These are phyloP conservation scores for Fusarium nisikadoi DNA, from an alignment of 2,329 filamentous ascomycete species.

Conservation along the genomic window DNA sequence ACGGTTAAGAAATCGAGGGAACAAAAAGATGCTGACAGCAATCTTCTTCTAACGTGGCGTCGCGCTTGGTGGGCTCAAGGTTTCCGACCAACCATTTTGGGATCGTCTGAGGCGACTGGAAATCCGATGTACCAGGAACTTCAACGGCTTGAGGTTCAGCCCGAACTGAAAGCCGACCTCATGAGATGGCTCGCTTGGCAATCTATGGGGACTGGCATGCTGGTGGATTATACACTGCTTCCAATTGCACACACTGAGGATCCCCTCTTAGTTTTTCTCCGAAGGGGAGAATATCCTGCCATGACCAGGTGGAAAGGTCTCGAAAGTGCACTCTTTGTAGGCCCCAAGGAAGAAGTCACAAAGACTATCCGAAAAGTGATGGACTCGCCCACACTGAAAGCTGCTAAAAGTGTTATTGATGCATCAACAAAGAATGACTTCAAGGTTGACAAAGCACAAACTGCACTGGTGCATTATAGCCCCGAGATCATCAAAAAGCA, in stretches of 20 bases:
- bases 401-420: slow-evolving; percentile 71
- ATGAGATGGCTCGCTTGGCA: slow-evolving; percentile 94
- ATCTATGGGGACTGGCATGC: slow-evolving; percentile 84
- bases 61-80: slow-evolving; percentile 96
- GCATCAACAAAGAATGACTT: slow-evolving; percentile 70
- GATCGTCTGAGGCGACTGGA: slow-evolving; percentile 81
- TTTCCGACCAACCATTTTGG: slow-evolving; percentile 85
- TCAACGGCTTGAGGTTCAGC: slow-evolving; percentile 70
- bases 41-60: slow-evolving; percentile 86
- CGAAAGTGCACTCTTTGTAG: slow-evolving; percentile 77
- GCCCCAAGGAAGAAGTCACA: slow-evolving; percentile 71
- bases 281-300: slow-evolving; percentile 77
- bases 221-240: slow-evolving; percentile 81
- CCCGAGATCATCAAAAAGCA: slow-evolving; percentile 67
- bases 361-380: slow-evolving; percentile 71
- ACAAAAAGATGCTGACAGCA: slow-evolving; percentile 77
- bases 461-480: slow-evolving; percentile 82
- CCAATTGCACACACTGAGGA: slow-evolving; percentile 86
- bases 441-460: slow-evolving; percentile 70
- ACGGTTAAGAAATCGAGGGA: slow-evolving; percentile 70
- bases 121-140: slow-evolving; percentile 82
- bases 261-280: slow-evolving; percentile 74
- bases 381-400: slow-evolving; percentile 60
- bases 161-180: slow-evolving; percentile 73
- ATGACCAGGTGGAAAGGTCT: slow-evolving; percentile 80